These are phyloP conservation scores for Podaxis sp. DNA, from an alignment of 768 basidiomycete genomes.

Conservation along the genomic window DNA sequence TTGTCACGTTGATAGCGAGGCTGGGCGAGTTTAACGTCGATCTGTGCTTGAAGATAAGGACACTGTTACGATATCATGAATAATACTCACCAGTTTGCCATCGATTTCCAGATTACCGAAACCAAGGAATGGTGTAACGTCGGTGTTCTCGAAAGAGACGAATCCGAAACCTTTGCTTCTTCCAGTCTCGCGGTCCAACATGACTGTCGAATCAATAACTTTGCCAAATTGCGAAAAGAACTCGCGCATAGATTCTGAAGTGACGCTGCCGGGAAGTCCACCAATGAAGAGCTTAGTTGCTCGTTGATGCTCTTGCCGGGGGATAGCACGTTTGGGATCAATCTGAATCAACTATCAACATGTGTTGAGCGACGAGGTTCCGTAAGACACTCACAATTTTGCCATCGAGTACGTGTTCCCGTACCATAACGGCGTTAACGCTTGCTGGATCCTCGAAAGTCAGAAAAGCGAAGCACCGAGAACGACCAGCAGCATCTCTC, in stretches of 20 bases:
- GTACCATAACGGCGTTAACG: slow-evolving; percentile 94
- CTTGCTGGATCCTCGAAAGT: slow-evolving; percentile 93
- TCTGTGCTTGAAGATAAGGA: slow-evolving; percentile 44
- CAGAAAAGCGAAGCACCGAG: slow-evolving; percentile 95
- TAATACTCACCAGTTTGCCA: slow-evolving; percentile 79
- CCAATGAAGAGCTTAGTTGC: slow-evolving; percentile 97
- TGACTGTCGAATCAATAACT: slow-evolving; percentile 97
- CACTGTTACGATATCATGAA: background rate
- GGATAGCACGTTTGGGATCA: slow-evolving; percentile 99
- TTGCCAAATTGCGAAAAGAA: slow-evolving; percentile 94
- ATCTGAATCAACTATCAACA: slow-evolving; percentile 56
- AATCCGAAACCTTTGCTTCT: slow-evolving; percentile 98
- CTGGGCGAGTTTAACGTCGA: slow-evolving; percentile 96
- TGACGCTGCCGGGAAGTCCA: slow-evolving; percentile 87
- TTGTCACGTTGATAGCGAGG: slow-evolving; percentile 80
- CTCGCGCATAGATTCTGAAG: slow-evolving; percentile 88
- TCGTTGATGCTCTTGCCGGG: slow-evolving; percentile 90
- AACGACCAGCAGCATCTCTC: slow-evolving; percentile 93
- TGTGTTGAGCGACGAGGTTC: slow-evolving; percentile 3
- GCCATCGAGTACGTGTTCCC: slow-evolving; percentile 93
- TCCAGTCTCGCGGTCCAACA: slow-evolving; percentile 95
- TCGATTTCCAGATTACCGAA: slow-evolving; percentile 91
- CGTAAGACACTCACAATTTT: slow-evolving; percentile 75
- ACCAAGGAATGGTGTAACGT: slow-evolving; percentile 85
- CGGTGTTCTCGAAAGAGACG: slow-evolving; percentile 92